phyloP scores from a whole-genome alignment of 2,329 filamentous ascomycete genomes.

The Pyrenochaeta sp. region DNA sequence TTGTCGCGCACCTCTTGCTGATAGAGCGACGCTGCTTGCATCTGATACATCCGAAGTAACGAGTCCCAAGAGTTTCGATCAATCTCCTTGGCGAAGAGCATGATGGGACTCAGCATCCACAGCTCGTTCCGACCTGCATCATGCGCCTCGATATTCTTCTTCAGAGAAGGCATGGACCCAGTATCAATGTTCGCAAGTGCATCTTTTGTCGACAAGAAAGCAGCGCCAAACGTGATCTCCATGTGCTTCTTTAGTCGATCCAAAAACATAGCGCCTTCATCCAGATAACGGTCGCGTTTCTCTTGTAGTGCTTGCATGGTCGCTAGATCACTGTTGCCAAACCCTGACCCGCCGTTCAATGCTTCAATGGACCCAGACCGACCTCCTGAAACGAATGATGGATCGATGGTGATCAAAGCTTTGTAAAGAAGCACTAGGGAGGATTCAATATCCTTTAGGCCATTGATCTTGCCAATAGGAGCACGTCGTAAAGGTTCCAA shows the following conservation, averaged over 20 bases:
- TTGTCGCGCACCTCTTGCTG: slow-evolving; percentile 83
- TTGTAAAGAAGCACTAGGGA: slow-evolving; percentile 85
- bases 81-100: slow-evolving; percentile 87
- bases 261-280: slow-evolving; percentile 79
- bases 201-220: slow-evolving; percentile 73
- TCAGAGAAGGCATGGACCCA: slow-evolving; percentile 57
- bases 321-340: slow-evolving; percentile 75
- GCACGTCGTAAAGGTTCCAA: slow-evolving; percentile 76
- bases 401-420: slow-evolving; percentile 93
- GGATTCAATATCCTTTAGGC: slow-evolving; percentile 78
- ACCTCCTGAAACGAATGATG: slow-evolving; percentile 68
- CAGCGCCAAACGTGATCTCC: slow-evolving; percentile 78
- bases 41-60: slow-evolving; percentile 81
- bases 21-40: slow-evolving; percentile 77
- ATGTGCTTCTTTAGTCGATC: slow-evolving; percentile 82
- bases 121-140: slow-evolving; percentile 74
- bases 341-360: slow-evolving; percentile 58
- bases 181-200: slow-evolving; percentile 61
- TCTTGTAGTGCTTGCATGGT: slow-evolving; percentile 94
- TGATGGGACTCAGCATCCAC: slow-evolving; percentile 87
- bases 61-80: slow-evolving; percentile 82
- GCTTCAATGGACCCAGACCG: slow-evolving; percentile 51
- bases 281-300: slow-evolving; percentile 87
- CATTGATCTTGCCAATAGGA: slow-evolving; percentile 73
- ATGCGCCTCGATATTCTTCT: slow-evolving; percentile 73